Evolutionary conservation across 352 stramenopile genomes (phyloP), one percentile per base, ranked within the genome.

Genomic region (Lagenidium giganteum): DNA sequence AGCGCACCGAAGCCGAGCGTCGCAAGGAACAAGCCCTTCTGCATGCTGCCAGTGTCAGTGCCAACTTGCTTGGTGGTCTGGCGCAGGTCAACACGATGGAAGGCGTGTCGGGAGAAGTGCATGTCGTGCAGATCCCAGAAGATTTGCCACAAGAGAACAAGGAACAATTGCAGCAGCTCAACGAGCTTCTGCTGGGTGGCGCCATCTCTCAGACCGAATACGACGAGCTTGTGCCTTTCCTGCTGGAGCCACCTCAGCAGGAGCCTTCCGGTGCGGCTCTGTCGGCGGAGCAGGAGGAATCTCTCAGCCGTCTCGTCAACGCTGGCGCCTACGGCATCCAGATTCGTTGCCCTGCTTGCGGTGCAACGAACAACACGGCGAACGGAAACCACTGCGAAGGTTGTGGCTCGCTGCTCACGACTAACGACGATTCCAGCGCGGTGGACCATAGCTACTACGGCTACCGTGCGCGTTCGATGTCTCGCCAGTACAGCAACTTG

Each of bases 331-430:
- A 90, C 45, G 82, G 82, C 26, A 83, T 94, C 26, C 82, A 94
- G 54, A 92, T 94, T 46, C 82, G 82, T 41, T 94, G 82, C 33
- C 82, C 82, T 20, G 82, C 79, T 20, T 94, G 82, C 36, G 82
- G 82, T 54, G 70, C 80, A 14, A 90, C 70, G 25, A 92, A 92
- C 75, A 92, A 94, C 63, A 94, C 82, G 22, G 82, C 79, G 9
- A 91, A 94, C 40, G 79, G 82, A 31, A 92, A 94, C 59, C 74
- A 90, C 61, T 94, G 82, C 52, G 77, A 87, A 42, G 79, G 85
- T 47, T 94, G 82, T 54, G 82, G 82, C 26, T 90, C 79, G 36
- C 56, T 92, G 44, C 67, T 94, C 16, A 94, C 82, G 17, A 88
- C 78, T 9, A 85, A 70, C 41, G 78, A 87, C 25, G 70, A 87